These are phyloP conservation scores for Chytriomyces hyalinus DNA, from an alignment of 192 early-diverging fungal species.

Conservation along the genomic window DNA sequence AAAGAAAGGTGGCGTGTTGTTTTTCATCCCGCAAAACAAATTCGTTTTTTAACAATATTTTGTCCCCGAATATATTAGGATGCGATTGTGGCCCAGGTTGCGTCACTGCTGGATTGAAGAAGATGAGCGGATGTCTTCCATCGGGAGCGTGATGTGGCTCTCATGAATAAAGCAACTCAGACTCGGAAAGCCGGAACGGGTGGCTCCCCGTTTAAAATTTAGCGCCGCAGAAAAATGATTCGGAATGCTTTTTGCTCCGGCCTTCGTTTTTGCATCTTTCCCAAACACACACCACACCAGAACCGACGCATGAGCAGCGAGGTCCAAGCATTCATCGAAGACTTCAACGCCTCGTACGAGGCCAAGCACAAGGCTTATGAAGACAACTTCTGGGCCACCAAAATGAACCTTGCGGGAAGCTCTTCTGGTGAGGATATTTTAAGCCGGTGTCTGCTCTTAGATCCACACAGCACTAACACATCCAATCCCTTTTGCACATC, in stretches of 20 bases:
- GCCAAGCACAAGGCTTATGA: constrained; percentile 41
- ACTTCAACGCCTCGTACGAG: constrained; percentile 45
- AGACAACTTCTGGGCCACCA: constrained; percentile 49
- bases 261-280: too few relatives aligned
- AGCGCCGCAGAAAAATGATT: too few relatives aligned
- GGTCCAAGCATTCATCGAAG: constrained; percentile 27
- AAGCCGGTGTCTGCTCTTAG: neutral
- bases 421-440: constrained; percentile 24
- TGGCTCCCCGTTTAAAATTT: too few relatives aligned
- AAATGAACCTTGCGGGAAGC: constrained; percentile 43
- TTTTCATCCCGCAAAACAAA: neutral
- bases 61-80: neutral
- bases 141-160: too few relatives aligned
- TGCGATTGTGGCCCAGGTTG: neutral
- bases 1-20: constrained; percentile 18
- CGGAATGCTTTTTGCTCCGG: too few relatives aligned
- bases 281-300: too few relatives aligned
- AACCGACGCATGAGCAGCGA: neutral
- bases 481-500: neutral
- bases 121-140: too few relatives aligned
- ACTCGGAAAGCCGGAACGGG: too few relatives aligned
- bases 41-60: neutral
- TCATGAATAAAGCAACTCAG: too few relatives aligned
- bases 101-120: neutral
- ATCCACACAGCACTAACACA: neutral